Percentiles rank a stretch among this genome's conserved stretches.
Evolutionary conservation across 2,329 filamentous ascomycete genomes (phyloP).

Genomic region (Sclerotinia subarctica): DNA sequence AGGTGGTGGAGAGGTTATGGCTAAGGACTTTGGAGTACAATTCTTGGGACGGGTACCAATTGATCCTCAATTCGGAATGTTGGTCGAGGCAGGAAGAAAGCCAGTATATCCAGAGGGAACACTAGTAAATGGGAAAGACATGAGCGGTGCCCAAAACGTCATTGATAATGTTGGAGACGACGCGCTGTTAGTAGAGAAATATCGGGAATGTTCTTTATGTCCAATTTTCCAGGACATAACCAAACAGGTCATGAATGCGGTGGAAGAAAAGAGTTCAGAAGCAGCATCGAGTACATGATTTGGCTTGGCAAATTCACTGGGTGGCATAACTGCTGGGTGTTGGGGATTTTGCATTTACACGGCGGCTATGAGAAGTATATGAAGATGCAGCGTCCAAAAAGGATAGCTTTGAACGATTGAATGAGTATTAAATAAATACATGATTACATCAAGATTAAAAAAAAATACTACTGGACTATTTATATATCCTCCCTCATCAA

Average conservation of each 20-base stretch:
- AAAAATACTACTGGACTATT: not conserved
- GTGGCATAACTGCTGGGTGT: constrained; percentile 3
- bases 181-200: constrained; percentile 64
- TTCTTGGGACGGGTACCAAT: constrained; percentile 89
- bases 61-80: constrained; percentile 83
- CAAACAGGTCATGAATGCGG: constrained; percentile 45
- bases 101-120: constrained; percentile 71
- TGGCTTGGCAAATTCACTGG: not conserved
- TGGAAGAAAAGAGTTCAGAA: constrained; percentile 23
- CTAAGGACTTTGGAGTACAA: constrained; percentile 74
- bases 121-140: constrained; percentile 54
- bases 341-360: constrained; percentile 10
- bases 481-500: not conserved
- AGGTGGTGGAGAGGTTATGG: constrained; percentile 87
- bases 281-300: not conserved
- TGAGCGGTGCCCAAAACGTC: constrained; percentile 39
- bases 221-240: constrained; percentile 67
- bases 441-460: not conserved
- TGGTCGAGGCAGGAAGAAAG: constrained; percentile 71
- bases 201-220: constrained; percentile 66
- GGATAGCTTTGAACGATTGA: not conserved
- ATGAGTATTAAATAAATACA: not conserved
- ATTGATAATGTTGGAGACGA: constrained; percentile 36
- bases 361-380: not conserved
- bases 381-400: not conserved